These are phyloP conservation scores for Boletus insuetus DNA, from an alignment of 768 basidiomycete species.

Conservation along the genomic window DNA sequence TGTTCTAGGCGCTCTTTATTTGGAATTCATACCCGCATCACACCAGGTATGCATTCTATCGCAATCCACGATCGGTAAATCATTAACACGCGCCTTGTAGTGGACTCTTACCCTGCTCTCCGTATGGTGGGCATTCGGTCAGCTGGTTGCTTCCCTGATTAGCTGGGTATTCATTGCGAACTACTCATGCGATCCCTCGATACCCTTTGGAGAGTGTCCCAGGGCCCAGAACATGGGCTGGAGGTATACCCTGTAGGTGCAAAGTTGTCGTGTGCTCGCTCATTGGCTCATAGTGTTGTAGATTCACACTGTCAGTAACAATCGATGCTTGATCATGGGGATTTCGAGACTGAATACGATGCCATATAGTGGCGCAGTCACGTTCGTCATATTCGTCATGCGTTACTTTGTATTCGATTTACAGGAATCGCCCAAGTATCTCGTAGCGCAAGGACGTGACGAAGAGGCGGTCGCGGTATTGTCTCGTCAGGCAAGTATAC, in stretches of 20 bases:
- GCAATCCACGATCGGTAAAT: neutral
- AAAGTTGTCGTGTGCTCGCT: neutral
- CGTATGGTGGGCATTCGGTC: constrained; percentile 51
- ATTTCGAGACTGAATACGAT: neutral
- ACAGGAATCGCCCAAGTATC: constrained; percentile 62
- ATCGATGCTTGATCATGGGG: neutral
- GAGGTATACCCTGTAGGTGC: constrained; percentile 49
- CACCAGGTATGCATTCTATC: constrained; percentile 31
- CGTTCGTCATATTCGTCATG: constrained; percentile 50
- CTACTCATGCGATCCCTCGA: constrained; percentile 44
- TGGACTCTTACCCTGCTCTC: constrained; percentile 56
- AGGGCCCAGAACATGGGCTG: constrained; percentile 57
- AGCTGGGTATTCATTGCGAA: constrained; percentile 57
- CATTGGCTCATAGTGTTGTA: constrained; percentile 12
- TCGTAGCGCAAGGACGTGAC: constrained; percentile 55
- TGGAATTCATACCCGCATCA: constrained; percentile 43
- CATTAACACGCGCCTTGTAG: constrained; percentile 18
- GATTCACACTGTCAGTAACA: constrained; percentile 40
- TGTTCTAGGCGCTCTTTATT: constrained; percentile 40
- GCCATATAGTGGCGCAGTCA: constrained; percentile 41
- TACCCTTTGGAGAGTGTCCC: constrained; percentile 39
- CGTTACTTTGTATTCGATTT: constrained; percentile 58
- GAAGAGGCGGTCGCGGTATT: constrained; percentile 48
- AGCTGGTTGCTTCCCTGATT: constrained; percentile 49
- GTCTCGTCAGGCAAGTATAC: neutral